A percentile compares a stretch with the other conserved stretches of the same genome.
phyloP scores from a whole-genome alignment of 257 asterid genomes.

The Solanum appendiculatum region DNA sequence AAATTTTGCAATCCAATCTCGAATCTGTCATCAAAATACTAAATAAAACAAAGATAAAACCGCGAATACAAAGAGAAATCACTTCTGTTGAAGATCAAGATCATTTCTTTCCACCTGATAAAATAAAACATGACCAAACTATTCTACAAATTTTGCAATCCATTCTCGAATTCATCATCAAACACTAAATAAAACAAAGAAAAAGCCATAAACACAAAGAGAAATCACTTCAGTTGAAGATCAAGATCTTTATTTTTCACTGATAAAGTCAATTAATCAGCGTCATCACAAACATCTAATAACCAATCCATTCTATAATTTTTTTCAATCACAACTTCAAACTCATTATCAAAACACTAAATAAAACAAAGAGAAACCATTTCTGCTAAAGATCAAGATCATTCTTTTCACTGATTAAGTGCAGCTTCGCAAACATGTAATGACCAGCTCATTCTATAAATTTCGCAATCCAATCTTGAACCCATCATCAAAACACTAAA shows the following conservation, averaged over 20 bases:
- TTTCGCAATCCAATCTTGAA: too few species aligned
- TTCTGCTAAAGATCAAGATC: background rate
- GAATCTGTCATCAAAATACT: background rate
- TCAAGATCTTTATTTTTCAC: constrained; percentile 22
- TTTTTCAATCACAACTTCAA: background rate
- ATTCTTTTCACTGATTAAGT: too few species aligned
- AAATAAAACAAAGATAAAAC: background rate
- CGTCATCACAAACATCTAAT: background rate
- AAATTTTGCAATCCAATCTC: background rate
- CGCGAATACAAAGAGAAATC: background rate
- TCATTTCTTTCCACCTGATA: constrained; percentile 8
- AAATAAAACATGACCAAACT: background rate
- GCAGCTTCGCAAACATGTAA: too few species aligned
- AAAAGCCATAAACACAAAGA: background rate
- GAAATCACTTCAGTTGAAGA: background rate
- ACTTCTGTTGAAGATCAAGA: constrained; percentile 16
- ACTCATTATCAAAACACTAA: background rate
- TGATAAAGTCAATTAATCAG: background rate
- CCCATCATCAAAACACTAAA: too few species aligned
- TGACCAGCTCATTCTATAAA: too few species aligned
- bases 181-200: background rate
- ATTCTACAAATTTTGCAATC: background rate
- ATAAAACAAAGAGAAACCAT: background rate
- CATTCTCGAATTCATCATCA: background rate
- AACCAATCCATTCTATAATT: background rate